Base-by-base conservation (phyloP, 371 early-diverging fungal genomes). In the Mortierella sp. region DNA sequence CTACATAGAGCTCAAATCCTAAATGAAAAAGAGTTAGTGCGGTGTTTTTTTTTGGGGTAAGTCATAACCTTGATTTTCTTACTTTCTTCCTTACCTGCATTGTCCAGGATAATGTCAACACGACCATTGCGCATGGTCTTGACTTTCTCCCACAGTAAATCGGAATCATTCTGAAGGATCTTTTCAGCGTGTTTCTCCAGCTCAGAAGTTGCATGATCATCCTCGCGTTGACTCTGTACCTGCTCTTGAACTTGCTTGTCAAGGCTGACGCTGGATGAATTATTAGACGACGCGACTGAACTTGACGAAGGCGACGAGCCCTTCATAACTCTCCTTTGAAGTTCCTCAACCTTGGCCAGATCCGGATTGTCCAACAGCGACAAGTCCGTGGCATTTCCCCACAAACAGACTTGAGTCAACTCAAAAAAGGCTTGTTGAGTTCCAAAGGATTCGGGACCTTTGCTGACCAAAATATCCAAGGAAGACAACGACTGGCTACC, bases 301-400 rank as follows among this genome's bases (percentile, higher is more conserved):
- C 11, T 70, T 18, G 77, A 64, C n/a, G 57, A 61, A 5, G 70
- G 39, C 12, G 68, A 8, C 69, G 76, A 43, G n/a, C 52, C 54
- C 74, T 67, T 75, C 79, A 79, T 75, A 72, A 80, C 63, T 30
- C 81, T 84, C 24, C 89, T 88, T 68, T 96, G 95, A 71, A 94
- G 81, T 62, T 89, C 88, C 63, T 91, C 87, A 45, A 95, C 87
- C 40, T 91, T 92, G 52, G 89, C 92, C 70, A 88, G 86, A 52
- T 87, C 89, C 66, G 94, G 89, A 68, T 94, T 90, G 22, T 92
- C 91, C 68, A 95, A 84, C 72, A 97, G 84, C 55, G 94, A 93
- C 71, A 97, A 84, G 75, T 97, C 97, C 3, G 93, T 94, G 28
- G 94, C 93, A 86, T 97, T 97, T 2, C 97, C 97, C 97, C 97